Conservation (phyloP, 495 filamentous ascomycete species). For the Penicillium crystallinum region DNA sequence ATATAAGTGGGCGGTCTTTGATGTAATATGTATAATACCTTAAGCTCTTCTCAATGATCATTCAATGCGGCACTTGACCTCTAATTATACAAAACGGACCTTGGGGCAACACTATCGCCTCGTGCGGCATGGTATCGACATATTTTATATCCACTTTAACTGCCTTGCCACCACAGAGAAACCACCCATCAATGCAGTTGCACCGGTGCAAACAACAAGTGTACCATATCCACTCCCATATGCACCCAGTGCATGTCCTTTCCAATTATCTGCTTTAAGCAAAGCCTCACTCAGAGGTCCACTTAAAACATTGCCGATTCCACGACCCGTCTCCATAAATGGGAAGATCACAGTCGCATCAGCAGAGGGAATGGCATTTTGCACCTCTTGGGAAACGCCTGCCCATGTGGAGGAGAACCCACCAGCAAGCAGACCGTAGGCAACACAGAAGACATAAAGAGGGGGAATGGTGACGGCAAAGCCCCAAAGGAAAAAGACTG, state of each 20-base stretch:
- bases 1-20: too few relatives aligned
- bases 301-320: slow-evolving; percentile 55
- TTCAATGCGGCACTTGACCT: neutral
- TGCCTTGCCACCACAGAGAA: slow-evolving; percentile 22
- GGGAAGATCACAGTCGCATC: slow-evolving; percentile 54
- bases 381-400: slow-evolving; percentile 50
- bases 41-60: neutral
- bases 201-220: slow-evolving; percentile 39
- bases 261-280: slow-evolving; percentile 15
- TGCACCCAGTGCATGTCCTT: slow-evolving; percentile 12
- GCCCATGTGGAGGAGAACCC: slow-evolving; percentile 51
- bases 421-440: slow-evolving; percentile 61
- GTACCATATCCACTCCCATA: slow-evolving; percentile 39
- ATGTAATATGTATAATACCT: neutral
- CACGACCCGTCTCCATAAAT: slow-evolving; percentile 52
- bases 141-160: slow-evolving; percentile 13
- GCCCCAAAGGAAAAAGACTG: slow-evolving; percentile 61
- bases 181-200: slow-evolving; percentile 35
- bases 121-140: neutral
- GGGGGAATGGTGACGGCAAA: slow-evolving; percentile 22
- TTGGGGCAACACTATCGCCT: neutral
- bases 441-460: slow-evolving; percentile 47
- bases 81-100: neutral
- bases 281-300: slow-evolving; percentile 46
- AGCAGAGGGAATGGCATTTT: slow-evolving; percentile 27